phyloP scores from a whole-genome alignment of 108 stramenopile genomes.

The Pseudonitzschia delicatissima region DNA sequence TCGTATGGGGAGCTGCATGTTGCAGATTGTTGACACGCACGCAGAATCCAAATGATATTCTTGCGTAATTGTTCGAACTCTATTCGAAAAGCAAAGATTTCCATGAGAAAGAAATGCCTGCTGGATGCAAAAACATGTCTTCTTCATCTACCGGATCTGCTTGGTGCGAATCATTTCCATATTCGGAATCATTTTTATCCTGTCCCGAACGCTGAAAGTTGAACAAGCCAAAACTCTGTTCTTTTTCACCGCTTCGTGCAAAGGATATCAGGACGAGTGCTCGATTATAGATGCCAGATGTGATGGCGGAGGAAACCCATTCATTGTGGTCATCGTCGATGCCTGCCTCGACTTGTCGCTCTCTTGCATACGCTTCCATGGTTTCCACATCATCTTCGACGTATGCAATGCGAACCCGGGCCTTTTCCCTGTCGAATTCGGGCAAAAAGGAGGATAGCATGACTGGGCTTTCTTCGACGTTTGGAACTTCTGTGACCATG shows the following conservation, averaged over 20 bases:
- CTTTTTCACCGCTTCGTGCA: neutral
- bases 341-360: constrained; percentile 21
- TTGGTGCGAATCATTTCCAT: neutral
- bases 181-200: neutral
- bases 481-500: constrained; percentile 43
- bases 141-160: neutral
- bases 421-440: neutral
- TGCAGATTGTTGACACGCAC: neutral
- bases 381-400: constrained; percentile 33
- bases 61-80: no score
- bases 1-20: constrained; percentile 4
- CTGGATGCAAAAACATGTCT: neutral
- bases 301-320: constrained; percentile 8
- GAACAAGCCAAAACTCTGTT: neutral
- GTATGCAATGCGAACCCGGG: constrained; percentile 25
- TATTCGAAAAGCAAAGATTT: neutral
- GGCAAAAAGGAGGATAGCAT: constrained; percentile 4
- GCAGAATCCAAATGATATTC: neutral
- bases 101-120: neutral
- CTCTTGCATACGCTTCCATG: constrained; percentile 27
- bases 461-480: constrained; percentile 25
- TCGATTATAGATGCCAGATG: constrained; percentile 12
- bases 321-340: neutral
- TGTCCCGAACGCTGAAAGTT: neutral
- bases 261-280: constrained; percentile 28